These are phyloP conservation scores for Balakata baccata DNA, from an alignment of 345 rosid genomes.

Conservation along the genomic window DNA sequence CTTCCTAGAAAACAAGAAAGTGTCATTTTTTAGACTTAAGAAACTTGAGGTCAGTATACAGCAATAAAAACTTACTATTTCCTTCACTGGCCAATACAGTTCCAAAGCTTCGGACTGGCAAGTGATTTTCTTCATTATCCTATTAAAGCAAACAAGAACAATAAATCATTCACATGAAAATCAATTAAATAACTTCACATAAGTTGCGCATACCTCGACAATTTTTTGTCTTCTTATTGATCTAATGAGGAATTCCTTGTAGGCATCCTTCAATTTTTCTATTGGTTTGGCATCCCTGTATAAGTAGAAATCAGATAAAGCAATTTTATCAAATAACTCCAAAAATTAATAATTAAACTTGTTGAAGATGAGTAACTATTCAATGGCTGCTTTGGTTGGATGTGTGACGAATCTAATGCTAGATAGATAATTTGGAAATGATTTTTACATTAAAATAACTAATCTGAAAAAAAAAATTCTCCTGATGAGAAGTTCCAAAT, in stretches of 20 bases:
- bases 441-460: not conserved
- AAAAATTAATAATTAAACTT: not conserved
- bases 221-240: conserved; percentile 54
- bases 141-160: conserved; percentile 21
- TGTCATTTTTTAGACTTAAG: conserved; percentile 11
- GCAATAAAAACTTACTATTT: conserved; percentile 46
- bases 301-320: conserved; percentile 5
- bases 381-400: not conserved
- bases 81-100: conserved; percentile 58
- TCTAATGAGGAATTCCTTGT: conserved; percentile 62
- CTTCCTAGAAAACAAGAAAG: conserved; percentile 41
- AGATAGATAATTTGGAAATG: not conserved
- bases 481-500: not conserved
- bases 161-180: not conserved
- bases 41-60: conserved; percentile 8
- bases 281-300: conserved; percentile 70
- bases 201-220: conserved; percentile 43
- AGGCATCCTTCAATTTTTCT: conserved; percentile 73
- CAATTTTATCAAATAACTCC: not conserved
- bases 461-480: not conserved
- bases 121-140: conserved; percentile 45
- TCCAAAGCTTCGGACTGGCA: conserved; percentile 72
- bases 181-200: conserved; percentile 10
- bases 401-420: no score
- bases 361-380: not conserved